Conservation (phyloP, 75 land plant species). For the Isoetes taiwanensis region DNA sequence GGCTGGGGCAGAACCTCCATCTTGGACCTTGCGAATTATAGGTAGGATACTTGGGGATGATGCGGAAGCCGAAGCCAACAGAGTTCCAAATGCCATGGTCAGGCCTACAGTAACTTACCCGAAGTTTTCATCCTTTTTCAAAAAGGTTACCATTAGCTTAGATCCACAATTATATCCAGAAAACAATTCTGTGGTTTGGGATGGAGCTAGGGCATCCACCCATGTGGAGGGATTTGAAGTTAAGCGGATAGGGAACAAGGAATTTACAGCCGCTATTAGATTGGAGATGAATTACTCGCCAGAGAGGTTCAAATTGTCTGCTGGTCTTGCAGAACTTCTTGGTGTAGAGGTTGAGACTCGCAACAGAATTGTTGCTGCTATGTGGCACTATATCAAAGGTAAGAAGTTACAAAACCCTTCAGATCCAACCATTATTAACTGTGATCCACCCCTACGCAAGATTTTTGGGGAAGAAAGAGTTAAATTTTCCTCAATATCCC, state of each 20-base stretch:
- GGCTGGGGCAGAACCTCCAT: constrained; percentile 92
- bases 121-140: constrained; percentile 89
- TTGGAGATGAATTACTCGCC: constrained; percentile 90
- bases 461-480: constrained; percentile 72
- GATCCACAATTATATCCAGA: constrained; percentile 87
- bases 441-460: constrained; percentile 70
- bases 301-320: constrained; percentile 84
- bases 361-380: constrained; percentile 70
- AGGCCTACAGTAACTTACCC: constrained; percentile 43
- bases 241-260: constrained; percentile 83
- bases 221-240: constrained; percentile 92
- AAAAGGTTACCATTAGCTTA: constrained; percentile 58
- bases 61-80: constrained; percentile 45
- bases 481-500: constrained; percentile 65
- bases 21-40: constrained; percentile 78
- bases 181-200: constrained; percentile 72
- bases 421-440: constrained; percentile 69
- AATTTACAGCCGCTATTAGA: constrained; percentile 55
- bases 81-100: constrained; percentile 25
- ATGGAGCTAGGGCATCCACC: constrained; percentile 52
- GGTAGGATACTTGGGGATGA: constrained; percentile 89
- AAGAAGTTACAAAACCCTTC: constrained; percentile 67
- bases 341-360: constrained; percentile 94
- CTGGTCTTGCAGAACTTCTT: constrained; percentile 62
- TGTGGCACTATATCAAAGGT: constrained; percentile 96